phyloP scores from a whole-genome alignment of 1,284 basidiomycete species.

The Neolentinus lepideus region DNA sequence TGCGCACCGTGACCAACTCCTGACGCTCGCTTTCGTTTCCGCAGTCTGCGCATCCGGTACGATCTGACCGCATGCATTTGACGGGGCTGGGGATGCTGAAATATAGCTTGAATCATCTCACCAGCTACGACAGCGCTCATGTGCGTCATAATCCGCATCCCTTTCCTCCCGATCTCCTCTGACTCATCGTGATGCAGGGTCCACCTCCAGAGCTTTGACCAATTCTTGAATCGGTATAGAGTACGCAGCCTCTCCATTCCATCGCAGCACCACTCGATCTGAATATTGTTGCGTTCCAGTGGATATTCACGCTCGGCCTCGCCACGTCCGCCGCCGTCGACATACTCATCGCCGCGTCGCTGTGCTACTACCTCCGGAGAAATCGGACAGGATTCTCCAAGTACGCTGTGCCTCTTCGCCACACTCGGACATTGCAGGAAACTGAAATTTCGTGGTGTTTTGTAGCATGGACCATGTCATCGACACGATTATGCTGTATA shows the following conservation, averaged over 20 bases:
- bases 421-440: background rate
- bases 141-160: background rate
- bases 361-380: constrained; percentile 14
- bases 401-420: constrained; percentile 3
- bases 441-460: background rate
- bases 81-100: too few relatives aligned
- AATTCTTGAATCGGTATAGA: background rate
- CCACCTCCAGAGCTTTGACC: background rate
- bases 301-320: constrained; percentile 17
- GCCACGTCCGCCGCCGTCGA: constrained; percentile 14
- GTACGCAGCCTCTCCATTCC: background rate
- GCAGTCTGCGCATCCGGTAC: background rate
- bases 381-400: constrained; percentile 12
- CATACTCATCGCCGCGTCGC: constrained; percentile 12
- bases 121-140: background rate
- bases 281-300: background rate
- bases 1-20: too few relatives aligned
- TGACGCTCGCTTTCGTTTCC: background rate
- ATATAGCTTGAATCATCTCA: background rate
- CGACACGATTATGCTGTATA: constrained; percentile 10
- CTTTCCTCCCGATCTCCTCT: background rate
- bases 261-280: background rate
- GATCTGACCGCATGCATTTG: background rate
- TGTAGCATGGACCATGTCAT: constrained; percentile 14
- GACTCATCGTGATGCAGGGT: background rate